These are phyloP conservation scores for Trametes sp. DNA, from an alignment of 1,284 basidiomycete genomes.

Conservation along the genomic window DNA sequence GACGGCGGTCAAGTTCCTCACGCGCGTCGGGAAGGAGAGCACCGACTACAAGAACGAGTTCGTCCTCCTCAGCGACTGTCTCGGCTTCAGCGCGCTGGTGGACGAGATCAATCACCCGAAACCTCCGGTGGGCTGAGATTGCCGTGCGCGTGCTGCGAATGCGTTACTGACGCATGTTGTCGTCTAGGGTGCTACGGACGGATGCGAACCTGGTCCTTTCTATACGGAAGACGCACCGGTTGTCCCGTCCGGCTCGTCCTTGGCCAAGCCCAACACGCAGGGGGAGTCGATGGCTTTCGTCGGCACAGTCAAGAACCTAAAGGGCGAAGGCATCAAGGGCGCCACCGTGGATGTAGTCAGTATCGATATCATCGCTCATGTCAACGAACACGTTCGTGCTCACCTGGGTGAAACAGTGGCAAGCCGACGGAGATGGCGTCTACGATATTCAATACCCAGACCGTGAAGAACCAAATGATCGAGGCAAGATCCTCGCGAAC, in stretches of 20 bases:
- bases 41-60: slow-evolving; percentile 51
- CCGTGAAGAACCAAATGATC: slow-evolving; percentile 46
- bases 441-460: slow-evolving; percentile 51
- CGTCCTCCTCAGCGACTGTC: slow-evolving; percentile 50
- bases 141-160: neutral
- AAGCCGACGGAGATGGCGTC: slow-evolving; percentile 50
- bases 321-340: slow-evolving; percentile 44
- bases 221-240: slow-evolving; percentile 47
- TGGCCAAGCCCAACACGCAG: slow-evolving; percentile 42
- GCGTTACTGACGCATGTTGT: neutral
- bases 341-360: slow-evolving; percentile 48
- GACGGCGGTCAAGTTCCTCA: slow-evolving; percentile 45
- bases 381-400: neutral
- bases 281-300: slow-evolving; percentile 48
- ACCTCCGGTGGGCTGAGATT: slow-evolving; percentile 38
- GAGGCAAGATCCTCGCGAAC: slow-evolving; percentile 46
- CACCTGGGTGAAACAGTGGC: slow-evolving; percentile 42
- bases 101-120: slow-evolving; percentile 50
- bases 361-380: neutral
- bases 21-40: slow-evolving; percentile 48
- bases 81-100: slow-evolving; percentile 49
- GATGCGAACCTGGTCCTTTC: slow-evolving; percentile 51
- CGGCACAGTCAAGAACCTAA: slow-evolving; percentile 46
- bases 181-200: slow-evolving; percentile 46
- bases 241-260: slow-evolving; percentile 46